These are phyloP conservation scores for Penicillium soppii DNA, from an alignment of 495 filamentous ascomycete species.

Conservation along the genomic window DNA sequence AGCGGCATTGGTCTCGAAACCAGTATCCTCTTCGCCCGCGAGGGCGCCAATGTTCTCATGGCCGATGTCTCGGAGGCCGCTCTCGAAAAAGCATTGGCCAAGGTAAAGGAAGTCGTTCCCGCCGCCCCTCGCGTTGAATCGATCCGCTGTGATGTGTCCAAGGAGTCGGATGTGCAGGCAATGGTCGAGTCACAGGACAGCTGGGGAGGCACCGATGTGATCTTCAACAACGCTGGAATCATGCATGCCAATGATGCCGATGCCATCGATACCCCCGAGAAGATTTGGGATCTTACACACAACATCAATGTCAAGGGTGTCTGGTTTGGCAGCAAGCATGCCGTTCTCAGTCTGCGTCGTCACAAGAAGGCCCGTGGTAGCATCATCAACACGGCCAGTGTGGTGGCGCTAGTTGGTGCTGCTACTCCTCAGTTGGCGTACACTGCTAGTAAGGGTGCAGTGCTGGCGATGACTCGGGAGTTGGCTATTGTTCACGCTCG, in stretches of 20 bases:
- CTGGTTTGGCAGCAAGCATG: slow-evolving; percentile 95
- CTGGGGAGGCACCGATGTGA: slow-evolving; percentile 91
- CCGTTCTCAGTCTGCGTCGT: slow-evolving; percentile 76
- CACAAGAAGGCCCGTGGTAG: slow-evolving; percentile 74
- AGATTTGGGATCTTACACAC: slow-evolving; percentile 93
- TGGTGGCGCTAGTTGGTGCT: slow-evolving; percentile 87
- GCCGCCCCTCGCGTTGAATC: slow-evolving; percentile 57
- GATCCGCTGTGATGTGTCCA: slow-evolving; percentile 61
- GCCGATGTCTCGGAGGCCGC: slow-evolving; percentile 74
- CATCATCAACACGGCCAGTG: slow-evolving; percentile 93
- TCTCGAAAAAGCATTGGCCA: slow-evolving; percentile 64
- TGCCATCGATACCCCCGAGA: slow-evolving; percentile 79
- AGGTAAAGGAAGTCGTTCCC: slow-evolving; percentile 67
- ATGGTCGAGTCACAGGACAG: slow-evolving; percentile 68
- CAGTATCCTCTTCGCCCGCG: slow-evolving; percentile 81
- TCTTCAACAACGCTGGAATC: slow-evolving; percentile 99
- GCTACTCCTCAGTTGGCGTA: slow-evolving; percentile 97
- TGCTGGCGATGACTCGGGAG: slow-evolving; percentile 81
- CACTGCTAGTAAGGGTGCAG: slow-evolving; percentile 92
- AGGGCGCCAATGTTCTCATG: slow-evolving; percentile 85
- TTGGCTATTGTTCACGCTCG: slow-evolving; percentile 81
- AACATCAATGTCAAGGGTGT: slow-evolving; percentile 98
- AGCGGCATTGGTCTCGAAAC: slow-evolving; percentile 97
- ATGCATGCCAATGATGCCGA: slow-evolving; percentile 92
- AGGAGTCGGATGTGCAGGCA: slow-evolving; percentile 71